Evolutionary conservation across 2,329 filamentous ascomycete genomes (phyloP), one percentile per base, ranked within the genome.

Genomic region (Myriangium duriaei): DNA sequence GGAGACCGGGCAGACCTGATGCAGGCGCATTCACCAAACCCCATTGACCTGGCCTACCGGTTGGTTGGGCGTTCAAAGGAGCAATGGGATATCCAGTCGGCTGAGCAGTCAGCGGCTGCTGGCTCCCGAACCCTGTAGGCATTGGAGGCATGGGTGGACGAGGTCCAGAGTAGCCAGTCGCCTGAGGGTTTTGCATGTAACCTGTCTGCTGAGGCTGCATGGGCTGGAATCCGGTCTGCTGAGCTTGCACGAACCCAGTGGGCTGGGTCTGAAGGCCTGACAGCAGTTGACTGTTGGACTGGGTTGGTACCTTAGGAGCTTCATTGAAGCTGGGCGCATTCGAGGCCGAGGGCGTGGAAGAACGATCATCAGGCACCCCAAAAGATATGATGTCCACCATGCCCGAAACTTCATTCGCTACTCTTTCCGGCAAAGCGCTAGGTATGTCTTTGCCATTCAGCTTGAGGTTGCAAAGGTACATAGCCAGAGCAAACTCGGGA

Each of bases 351-450:
- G 47, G 34, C 11, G 45, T 40, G 16, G 30, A 21, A 10, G 39
- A 28, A 11, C 64, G 65, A 17, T 88, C 80, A 47, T 98, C 91
- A 1, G 75, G 76, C 15, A 95, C 74, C 49, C 80, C 85, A 57
- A 98, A 98, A 42, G 86, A 94, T 55, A 98, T 98, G 40, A 98
- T 98, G 55, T 98, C 91, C 29, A 98, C 91, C 87, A 98, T 96
- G 61, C 91, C 94, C 3, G 88, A 96, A 12, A 98, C 91, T 59
- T 98, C 91, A 52, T 98, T 98, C 64, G 78, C 81, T 47, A 98
- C 79, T 42, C 76, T 80, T 19, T 95, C 86, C 0, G 91, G 91
- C 7, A 98, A 68, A 4, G 56, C 59, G 2, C 69, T 54, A 0
- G 91, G 91, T 15, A 98, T 61, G 1, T 78, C 68, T 60, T 93